Percentiles rank a stretch among this genome's conserved stretches.
Conservation (phyloP, 768 basidiomycete genomes). For the Tremella yokohamensis region DNA sequence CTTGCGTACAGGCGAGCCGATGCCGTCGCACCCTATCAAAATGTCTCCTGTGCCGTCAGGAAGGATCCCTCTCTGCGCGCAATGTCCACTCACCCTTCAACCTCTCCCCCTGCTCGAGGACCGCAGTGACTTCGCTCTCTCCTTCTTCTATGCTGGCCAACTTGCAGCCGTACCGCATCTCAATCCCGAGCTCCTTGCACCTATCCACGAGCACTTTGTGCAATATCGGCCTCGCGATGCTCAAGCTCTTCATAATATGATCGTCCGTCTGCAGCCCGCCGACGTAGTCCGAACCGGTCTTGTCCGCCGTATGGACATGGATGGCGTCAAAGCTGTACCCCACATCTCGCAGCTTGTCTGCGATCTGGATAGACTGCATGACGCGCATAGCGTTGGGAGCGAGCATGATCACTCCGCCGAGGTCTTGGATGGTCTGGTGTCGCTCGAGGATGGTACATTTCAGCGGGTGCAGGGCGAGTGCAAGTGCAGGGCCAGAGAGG, state of each 20-base stretch:
- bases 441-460: conserved; percentile 33
- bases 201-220: conserved; percentile 24
- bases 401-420: conserved; percentile 29
- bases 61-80: too few species aligned
- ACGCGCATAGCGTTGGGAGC: conserved; percentile 28
- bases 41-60: background rate
- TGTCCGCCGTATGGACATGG: background rate
- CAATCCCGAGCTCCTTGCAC: conserved; percentile 13
- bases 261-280: too few species aligned
- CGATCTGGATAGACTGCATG: conserved; percentile 21
- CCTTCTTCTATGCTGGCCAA: conserved; percentile 22
- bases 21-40: conserved; percentile 36
- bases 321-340: conserved; percentile 26
- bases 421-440: conserved; percentile 3
- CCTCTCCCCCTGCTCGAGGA: conserved; percentile 26
- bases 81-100: background rate
- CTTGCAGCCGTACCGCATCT: conserved; percentile 12
- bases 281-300: conserved; percentile 9
- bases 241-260: conserved; percentile 10
- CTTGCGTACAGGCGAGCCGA: conserved; percentile 30
- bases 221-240: conserved; percentile 25
- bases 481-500: conserved; percentile 25
- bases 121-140: conserved; percentile 15
- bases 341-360: conserved; percentile 10
- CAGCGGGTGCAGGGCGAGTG: conserved; percentile 25